Evolutionary conservation across 2,329 filamentous ascomycete genomes (phyloP).

Genomic region (Emergomyces pasteurianus): DNA sequence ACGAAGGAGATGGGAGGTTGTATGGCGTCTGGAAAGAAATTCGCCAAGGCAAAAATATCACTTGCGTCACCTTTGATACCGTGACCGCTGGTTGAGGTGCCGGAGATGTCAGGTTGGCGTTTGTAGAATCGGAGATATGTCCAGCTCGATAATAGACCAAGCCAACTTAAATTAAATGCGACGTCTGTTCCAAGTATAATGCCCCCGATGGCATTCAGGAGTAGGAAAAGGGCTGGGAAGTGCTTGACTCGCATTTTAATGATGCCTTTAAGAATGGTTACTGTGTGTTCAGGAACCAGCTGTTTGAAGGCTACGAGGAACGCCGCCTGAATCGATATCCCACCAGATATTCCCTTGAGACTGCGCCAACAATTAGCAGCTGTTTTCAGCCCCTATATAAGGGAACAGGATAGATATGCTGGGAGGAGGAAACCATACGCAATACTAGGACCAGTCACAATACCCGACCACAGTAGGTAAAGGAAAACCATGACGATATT

Average conservation of each 20-base stretch:
- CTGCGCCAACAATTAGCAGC: conserved; percentile 36
- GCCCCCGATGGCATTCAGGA: conserved; percentile 58
- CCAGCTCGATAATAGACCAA: conserved; percentile 81
- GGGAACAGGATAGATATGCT: neutral
- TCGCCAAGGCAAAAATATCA: conserved; percentile 90
- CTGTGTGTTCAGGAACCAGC: conserved; percentile 91
- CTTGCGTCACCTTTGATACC: conserved; percentile 77
- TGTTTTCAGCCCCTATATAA: neutral
- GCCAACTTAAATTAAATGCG: conserved; percentile 64
- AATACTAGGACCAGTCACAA: conserved; percentile 38
- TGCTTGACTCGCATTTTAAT: conserved; percentile 79
- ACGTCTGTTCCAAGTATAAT: conserved; percentile 58
- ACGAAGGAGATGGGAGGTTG: conserved; percentile 66
- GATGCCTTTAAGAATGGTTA: conserved; percentile 80
- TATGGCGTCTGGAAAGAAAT: conserved; percentile 80
- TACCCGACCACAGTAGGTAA: conserved; percentile 59
- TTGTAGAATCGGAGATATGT: conserved; percentile 96
- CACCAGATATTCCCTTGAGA: conserved; percentile 72
- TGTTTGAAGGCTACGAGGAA: conserved; percentile 98
- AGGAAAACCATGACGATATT: conserved; percentile 64
- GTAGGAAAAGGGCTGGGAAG: conserved; percentile 62
- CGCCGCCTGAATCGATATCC: conserved; percentile 76
- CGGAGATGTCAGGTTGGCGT: conserved; percentile 42
- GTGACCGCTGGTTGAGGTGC: conserved; percentile 40
- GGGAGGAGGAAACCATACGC: conserved; percentile 19